These are phyloP conservation scores for Sarocladium strictum DNA, from an alignment of 2,329 filamentous ascomycete genomes.

Conservation along the genomic window DNA sequence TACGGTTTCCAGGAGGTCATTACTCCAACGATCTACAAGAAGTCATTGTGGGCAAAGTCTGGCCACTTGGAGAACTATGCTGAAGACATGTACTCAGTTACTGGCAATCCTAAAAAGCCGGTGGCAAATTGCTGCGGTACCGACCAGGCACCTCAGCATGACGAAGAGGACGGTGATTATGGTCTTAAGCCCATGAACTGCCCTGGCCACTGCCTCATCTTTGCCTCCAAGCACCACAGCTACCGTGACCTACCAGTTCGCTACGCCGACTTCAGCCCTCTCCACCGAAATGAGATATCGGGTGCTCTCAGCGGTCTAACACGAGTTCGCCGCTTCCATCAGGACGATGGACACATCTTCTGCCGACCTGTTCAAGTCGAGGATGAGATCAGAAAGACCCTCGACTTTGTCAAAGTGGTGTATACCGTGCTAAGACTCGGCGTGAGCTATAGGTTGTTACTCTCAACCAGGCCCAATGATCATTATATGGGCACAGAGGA, in stretches of 20 bases:
- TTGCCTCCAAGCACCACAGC: conserved; percentile 64
- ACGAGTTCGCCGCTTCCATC: conserved; percentile 79
- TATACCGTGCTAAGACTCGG: conserved; percentile 67
- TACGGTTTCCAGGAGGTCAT: conserved; percentile 88
- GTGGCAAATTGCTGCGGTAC: conserved; percentile 13
- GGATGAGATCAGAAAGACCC: conserved; percentile 64
- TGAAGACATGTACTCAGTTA: conserved; percentile 87
- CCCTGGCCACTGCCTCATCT: conserved; percentile 81
- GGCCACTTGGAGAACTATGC: conserved; percentile 87
- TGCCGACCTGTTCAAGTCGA: conserved; percentile 72
- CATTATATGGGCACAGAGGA: conserved; percentile 70
- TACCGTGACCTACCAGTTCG: conserved; percentile 78
- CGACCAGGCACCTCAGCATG: conserved; percentile 17
- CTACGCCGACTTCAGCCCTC: conserved; percentile 79
- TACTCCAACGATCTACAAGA: conserved; percentile 87
- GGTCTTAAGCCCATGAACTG: conserved; percentile 93
- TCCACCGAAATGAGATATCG: conserved; percentile 83
- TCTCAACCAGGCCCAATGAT: conserved; percentile 72
- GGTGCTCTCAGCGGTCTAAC: conserved; percentile 78
- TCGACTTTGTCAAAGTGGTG: conserved; percentile 68
- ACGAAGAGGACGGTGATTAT: conserved; percentile 65
- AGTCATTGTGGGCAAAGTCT: conserved; percentile 77
- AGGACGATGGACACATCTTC: conserved; percentile 89
- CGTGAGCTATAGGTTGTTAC: conserved; percentile 61
- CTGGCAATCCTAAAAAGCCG: conserved; percentile 35